These are phyloP conservation scores for Eucalyptus cladocalyx DNA, from an alignment of 345 rosid genomes.

Conservation along the genomic window DNA sequence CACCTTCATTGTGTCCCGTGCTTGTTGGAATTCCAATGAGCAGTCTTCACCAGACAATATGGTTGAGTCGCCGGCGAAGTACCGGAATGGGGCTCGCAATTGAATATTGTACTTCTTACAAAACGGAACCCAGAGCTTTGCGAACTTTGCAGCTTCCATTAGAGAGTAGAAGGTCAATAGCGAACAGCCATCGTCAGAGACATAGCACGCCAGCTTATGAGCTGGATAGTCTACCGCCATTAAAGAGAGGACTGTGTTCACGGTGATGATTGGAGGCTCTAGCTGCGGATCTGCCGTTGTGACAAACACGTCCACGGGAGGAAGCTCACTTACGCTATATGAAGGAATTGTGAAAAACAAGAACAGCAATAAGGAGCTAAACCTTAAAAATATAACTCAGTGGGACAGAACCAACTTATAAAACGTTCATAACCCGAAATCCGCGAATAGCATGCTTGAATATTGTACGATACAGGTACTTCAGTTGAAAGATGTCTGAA, in stretches of 20 bases:
- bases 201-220: conserved; percentile 37
- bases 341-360: neutral
- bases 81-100: conserved; percentile 65
- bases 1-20: conserved; percentile 41
- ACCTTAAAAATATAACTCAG: neutral
- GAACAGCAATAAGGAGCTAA: neutral
- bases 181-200: conserved; percentile 55
- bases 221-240: conserved; percentile 51
- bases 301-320: conserved; percentile 44
- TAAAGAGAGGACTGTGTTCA: conserved; percentile 39
- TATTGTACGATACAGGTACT: neutral
- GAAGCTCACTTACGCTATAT: conserved; percentile 27
- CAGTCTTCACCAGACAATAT: neutral
- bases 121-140: conserved; percentile 69
- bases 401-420: neutral
- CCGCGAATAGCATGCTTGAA: neutral
- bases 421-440: neutral
- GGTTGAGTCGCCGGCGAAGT: conserved; percentile 9
- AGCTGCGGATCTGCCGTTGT: conserved; percentile 38
- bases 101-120: conserved; percentile 42
- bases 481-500: neutral
- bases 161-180: conserved; percentile 43
- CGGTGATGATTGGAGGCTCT: conserved; percentile 32
- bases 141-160: conserved; percentile 46
- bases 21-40: conserved; percentile 27